phyloP scores from a whole-genome alignment of 257 asterid species.

The Rehmannia glutinosa region DNA sequence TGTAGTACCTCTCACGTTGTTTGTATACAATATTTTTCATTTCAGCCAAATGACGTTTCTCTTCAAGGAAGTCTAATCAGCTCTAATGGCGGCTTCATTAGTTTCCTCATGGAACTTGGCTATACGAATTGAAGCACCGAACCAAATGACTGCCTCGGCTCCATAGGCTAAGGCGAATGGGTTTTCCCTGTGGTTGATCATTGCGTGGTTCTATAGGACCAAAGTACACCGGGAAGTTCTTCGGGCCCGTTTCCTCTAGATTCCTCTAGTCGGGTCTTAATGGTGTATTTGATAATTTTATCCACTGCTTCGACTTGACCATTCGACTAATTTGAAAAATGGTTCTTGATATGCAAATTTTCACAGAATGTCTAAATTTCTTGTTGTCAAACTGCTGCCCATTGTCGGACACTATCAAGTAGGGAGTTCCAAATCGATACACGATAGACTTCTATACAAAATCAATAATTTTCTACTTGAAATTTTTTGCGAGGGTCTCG shows the following conservation, averaged over 20 bases:
- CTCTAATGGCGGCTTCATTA: no score
- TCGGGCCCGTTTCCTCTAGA: not conserved
- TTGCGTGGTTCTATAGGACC: not conserved
- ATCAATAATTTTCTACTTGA: not conserved
- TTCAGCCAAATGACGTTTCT: no score
- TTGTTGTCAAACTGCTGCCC: not conserved
- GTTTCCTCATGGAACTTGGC: no score
- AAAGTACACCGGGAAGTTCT: not conserved
- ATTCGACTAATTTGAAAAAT: not conserved
- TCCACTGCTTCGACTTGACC: no score
- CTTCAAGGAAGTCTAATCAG: no score
- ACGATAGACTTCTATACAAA: not conserved
- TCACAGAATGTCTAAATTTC: not conserved
- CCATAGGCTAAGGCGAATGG: not conserved
- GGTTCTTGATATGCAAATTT: not conserved
- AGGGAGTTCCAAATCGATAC: not conserved
- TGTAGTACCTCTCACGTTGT: no score
- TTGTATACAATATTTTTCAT: no score
- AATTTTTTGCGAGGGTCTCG: not conserved
- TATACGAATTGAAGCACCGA: no score
- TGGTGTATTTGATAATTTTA: no score
- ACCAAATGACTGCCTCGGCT: not conserved
- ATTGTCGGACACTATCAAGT: not conserved
- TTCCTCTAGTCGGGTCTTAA: not conserved
- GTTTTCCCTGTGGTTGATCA: not conserved